Evolutionary conservation across 2,329 filamentous ascomycete species (phyloP), one percentile per base, ranked within the genome.

Genomic region (Stagonosporopsis vannaccii): DNA sequence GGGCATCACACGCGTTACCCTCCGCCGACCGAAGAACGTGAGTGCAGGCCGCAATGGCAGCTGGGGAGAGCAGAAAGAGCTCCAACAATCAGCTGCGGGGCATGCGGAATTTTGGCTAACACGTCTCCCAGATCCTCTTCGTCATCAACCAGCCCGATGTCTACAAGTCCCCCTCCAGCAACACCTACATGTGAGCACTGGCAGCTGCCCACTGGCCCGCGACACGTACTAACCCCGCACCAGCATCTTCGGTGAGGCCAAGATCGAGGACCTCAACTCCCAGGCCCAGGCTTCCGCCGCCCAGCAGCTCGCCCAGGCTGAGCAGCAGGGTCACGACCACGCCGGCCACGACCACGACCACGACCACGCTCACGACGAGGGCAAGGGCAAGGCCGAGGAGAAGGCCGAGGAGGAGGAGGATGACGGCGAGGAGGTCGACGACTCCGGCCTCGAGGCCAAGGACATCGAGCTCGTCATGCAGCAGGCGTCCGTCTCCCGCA

Each of bases 141-240:
- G 96, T 99, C 77, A 97, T 99, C 85, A 98, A 96, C 89, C 91
- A 93, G 84, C 95, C 95, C 73, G 95, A 99, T 81, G 95, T 99
- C 79, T 99, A 97, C 90, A 97, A 97, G 85, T 97, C 94, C 59
- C 94, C 95, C 71, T 92, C 91, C 82, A 97, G 91, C 90, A 98
- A 98, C 88, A 98, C 94, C 79, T 99, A 94, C 87, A 99, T 99
- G 94, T 98, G 82, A 87, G 92, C 80, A 37, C 28, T 51, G 23
- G 26, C n/a, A 26, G 53, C 41, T 28, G 35, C 36, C 36, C 52
- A 51, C 59, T 61, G 40, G 37, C 53, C 20, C 20, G 26, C 22
- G 51, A 33, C 47, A 48, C 52, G 43, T 59, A 56, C 60, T 75
- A 56, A 70, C 67, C 63, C 57, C 59, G 47, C 60, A 68, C 56